Evolutionary conservation across 164 flowering plant species (phyloP), one percentile per base, ranked within the genome.

Genomic region (Piper betle): DNA sequence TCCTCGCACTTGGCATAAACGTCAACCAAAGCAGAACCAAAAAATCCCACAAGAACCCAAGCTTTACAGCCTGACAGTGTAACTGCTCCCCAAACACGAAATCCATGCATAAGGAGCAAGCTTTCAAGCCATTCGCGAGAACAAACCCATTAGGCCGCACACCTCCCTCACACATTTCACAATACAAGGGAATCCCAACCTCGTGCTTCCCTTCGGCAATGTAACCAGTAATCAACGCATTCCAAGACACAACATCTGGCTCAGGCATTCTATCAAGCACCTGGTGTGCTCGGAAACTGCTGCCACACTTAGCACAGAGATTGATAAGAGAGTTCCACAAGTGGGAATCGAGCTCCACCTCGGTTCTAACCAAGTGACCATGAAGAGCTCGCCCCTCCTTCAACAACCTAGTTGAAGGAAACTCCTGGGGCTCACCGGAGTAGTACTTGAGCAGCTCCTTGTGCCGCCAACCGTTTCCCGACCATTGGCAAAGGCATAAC

Each of bases 1-100:
- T 71, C 71, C 8, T 81, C 74, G 60, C 81, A 79, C 62, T 83
- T 80, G 6, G 84, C 81, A 67, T 83, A 85, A 56, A 79, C 66
- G 40, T 81, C 81, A 59, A 83, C 76, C 57, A 85, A 72, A 39
- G 82, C 73, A 61, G 82, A 81, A 42, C 84, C 84, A 69, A 78
- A 42, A 73, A 15, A 72, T 82, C 84, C 4, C 66, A 58, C 1
- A 69, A 68, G 1, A 57, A 18, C 52, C 85, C 82, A 66, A 59
- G 2, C 69, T 77, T 82, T 39, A 79, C 61, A 33, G 67, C 81
- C 66, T 77, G 75, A 0, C 66, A 81, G 71, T 85, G 88, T 59
- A 80, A 2, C 75, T 73, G 83, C 40, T 72, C 72, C 46, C 86
- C 86, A 54, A 78, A 69, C 18, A 55, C 68, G 39, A 75, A 46